These are phyloP conservation scores for Mucor racemosus DNA, from an alignment of 371 early-diverging fungal species.

Conservation along the genomic window DNA sequence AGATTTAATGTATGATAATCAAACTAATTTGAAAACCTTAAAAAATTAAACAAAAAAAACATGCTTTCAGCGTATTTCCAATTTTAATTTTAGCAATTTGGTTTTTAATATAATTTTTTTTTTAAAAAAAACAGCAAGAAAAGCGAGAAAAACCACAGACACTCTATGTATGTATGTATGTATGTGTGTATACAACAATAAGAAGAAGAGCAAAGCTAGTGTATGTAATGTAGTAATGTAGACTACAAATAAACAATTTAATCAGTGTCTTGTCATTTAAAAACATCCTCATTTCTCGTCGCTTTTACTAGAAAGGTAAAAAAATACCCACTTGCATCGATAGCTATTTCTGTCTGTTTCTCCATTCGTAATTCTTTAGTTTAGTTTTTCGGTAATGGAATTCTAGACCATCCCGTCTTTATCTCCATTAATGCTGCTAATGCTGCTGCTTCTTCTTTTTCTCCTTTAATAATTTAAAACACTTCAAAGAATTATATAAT, in stretches of 20 bases:
- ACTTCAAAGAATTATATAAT: too few relatives aligned
- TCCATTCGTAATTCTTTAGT: too few relatives aligned
- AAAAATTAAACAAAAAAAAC: neutral
- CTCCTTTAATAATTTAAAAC: too few relatives aligned
- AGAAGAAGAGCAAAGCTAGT: too few relatives aligned
- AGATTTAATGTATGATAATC: neutral
- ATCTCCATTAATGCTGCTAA: too few relatives aligned
- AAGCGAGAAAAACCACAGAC: neutral
- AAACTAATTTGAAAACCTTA: neutral
- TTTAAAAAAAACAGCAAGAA: too few relatives aligned
- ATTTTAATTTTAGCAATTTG: too few relatives aligned
- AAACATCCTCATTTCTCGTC: neutral
- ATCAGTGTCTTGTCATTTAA: slow-evolving; percentile 5
- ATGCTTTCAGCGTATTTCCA: neutral
- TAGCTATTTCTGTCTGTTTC: neutral
- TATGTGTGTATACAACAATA: too few relatives aligned
- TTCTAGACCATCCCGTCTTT: too few relatives aligned
- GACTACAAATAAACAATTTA: neutral
- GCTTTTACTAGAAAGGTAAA: neutral
- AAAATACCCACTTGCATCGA: neutral
- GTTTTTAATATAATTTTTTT: too few relatives aligned
- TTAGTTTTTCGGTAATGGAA: too few relatives aligned
- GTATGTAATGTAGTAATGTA: neutral
- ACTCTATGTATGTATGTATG: neutral
- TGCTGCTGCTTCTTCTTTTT: too few relatives aligned